Conservation (phyloP, 805 yeast genomes). For the Myxozyma kluyveri region DNA sequence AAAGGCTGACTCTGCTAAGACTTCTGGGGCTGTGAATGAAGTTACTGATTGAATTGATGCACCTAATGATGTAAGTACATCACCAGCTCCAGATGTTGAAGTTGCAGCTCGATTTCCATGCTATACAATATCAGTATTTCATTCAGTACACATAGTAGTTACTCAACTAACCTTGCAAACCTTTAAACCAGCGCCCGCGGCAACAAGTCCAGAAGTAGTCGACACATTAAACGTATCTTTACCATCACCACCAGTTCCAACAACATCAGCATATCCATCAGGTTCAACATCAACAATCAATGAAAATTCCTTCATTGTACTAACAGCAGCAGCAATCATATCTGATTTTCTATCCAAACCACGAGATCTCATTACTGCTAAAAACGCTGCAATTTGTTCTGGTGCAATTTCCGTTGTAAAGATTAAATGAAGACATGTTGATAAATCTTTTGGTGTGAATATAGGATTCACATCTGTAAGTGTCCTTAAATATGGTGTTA, state of each 20-base stretch:
- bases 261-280: slow-evolving; percentile 73
- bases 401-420: slow-evolving; percentile 55
- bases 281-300: slow-evolving; percentile 45
- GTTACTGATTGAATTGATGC: slow-evolving; percentile 74
- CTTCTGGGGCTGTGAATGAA: slow-evolving; percentile 55
- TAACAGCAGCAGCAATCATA: slow-evolving; percentile 82
- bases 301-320: slow-evolving; percentile 65
- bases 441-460: slow-evolving; percentile 62
- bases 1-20: slow-evolving; percentile 48
- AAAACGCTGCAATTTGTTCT: slow-evolving; percentile 72
- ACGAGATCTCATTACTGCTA: slow-evolving; percentile 69
- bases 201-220: slow-evolving; percentile 90
- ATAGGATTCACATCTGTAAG: slow-evolving; percentile 59
- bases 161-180: slow-evolving; percentile 58
- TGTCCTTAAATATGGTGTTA: slow-evolving; percentile 63
- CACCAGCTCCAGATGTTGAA: slow-evolving; percentile 91
- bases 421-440: slow-evolving; percentile 58
- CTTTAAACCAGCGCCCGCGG: slow-evolving; percentile 77
- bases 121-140: slow-evolving; percentile 3
- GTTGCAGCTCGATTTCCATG: slow-evolving; percentile 99
- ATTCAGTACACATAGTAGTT: not conserved
- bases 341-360: slow-evolving; percentile 80
- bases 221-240: slow-evolving; percentile 96
- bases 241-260: slow-evolving; percentile 99
- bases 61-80: slow-evolving; percentile 75